Conservation (phyloP, 352 stramenopile genomes). For the Phytophthora ohioensis region DNA sequence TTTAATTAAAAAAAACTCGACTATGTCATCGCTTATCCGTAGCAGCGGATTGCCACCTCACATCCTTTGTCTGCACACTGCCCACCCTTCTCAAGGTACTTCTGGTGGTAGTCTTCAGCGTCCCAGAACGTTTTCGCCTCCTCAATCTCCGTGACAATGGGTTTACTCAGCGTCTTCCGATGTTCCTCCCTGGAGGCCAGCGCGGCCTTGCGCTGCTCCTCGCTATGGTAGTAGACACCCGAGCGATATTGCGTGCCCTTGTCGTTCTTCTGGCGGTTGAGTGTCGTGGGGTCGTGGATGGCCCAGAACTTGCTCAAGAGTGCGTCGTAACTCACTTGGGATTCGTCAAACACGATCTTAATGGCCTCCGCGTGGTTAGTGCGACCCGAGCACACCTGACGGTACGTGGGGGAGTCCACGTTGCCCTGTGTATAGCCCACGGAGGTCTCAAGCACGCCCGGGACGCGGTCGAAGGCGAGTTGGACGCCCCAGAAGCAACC, state of each 20-base stretch:
- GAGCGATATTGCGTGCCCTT: conserved; percentile 96
- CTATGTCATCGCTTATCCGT: conserved; percentile 54
- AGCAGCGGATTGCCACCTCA: conserved; percentile 93
- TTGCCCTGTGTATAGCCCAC: conserved; percentile 91
- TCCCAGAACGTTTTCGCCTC: conserved; percentile 90
- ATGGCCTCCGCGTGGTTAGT: conserved; percentile 97
- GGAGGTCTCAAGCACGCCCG: conserved; percentile 92
- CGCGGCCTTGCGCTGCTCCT: conserved; percentile 87
- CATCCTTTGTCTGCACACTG: conserved; percentile 93
- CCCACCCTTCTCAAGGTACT: conserved; percentile 97
- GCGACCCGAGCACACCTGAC: conserved; percentile 93
- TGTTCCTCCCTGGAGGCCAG: conserved; percentile 72
- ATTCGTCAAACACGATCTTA: conserved; percentile 92
- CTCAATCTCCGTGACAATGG: conserved; percentile 94
- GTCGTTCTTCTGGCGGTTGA: conserved; percentile 91
- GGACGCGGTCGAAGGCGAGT: conserved; percentile 95
- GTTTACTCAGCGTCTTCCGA: conserved; percentile 73
- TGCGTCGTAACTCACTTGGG: conserved; percentile 83
- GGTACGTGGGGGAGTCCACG: conserved; percentile 93
- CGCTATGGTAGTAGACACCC: conserved; percentile 95
- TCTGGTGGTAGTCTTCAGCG: conserved; percentile 96
- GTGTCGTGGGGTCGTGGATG: conserved; percentile 94
- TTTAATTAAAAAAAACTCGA: background rate
- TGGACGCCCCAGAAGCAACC: conserved; percentile 99
- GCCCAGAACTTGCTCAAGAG: conserved; percentile 84